Base-by-base conservation (phyloP, 768 basidiomycete genomes). In the Suillus ampliporus region DNA sequence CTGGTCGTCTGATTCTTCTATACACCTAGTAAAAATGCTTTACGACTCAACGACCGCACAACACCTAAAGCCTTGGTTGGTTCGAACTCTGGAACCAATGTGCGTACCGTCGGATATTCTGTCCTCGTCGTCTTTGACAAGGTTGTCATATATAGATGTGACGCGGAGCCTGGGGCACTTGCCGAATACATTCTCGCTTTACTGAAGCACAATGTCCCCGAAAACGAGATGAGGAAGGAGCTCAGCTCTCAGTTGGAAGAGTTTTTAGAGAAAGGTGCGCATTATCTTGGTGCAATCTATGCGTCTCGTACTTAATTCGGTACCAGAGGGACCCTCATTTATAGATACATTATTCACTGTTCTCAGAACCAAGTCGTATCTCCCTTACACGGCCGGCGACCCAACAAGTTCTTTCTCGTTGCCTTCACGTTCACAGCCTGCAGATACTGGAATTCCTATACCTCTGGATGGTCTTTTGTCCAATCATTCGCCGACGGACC, bases 131-230 rank as follows among this genome's bases (percentile, higher is more conserved):
- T 50, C 15, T 6, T 15, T 56, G n/a, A 7, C 54, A 58, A 47
- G n/a, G 38, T 56, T 34, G 61, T n/a, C 35, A 57, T 53, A 65
- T 58, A 17, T 67, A 97, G 96, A 84, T 97, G 94, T 76, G 97
- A 99, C 74, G 97, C 97, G 46, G 97, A 99, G 73, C 95, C 97
- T 35, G 87, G 88, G 35, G 94, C 95, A 37, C 87, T 99, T 57
- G 90, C 94, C 5, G 95, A 98, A 73, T 99, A 98, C 74, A 90
- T 98, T 68, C 86, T 97, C 54, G 97, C 97, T 17, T 81, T 99
- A 58, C 80, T 99, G 62, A 94, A 95, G 74, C 94, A 96, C 74
- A 93, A 94, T 77, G 90, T 89, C 1, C 83, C 91, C 5, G 91
- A 95, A 72, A 74, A 77, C 26, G 92, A 96, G 66, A 89, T 98